Conservation (phyloP, 495 filamentous ascomycete species). For the Lophium mytilinum region DNA sequence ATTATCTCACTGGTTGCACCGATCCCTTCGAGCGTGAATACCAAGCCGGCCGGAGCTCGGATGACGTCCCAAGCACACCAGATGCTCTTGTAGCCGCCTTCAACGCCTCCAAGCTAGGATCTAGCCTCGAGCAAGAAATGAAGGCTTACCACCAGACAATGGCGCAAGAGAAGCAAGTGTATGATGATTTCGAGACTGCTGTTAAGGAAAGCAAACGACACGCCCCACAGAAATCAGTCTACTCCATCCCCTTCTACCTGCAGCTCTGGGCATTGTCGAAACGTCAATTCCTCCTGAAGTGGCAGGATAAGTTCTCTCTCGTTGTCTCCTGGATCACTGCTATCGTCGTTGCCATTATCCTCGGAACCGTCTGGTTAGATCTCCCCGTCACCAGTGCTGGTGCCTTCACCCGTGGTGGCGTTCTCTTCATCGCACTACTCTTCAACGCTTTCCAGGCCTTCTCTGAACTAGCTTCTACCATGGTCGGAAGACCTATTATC, state of each 20-base stretch:
- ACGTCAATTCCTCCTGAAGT: slow-evolving; percentile 74
- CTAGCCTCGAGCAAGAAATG: slow-evolving; percentile 58
- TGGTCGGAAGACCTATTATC: slow-evolving; percentile 65
- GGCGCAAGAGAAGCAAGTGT: slow-evolving; percentile 51
- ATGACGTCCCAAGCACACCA: slow-evolving; percentile 59
- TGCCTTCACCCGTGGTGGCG: slow-evolving; percentile 69
- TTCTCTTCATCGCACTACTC: slow-evolving; percentile 65
- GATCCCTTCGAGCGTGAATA: slow-evolving; percentile 77
- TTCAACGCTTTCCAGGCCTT: slow-evolving; percentile 80
- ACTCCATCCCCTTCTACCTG: slow-evolving; percentile 68
- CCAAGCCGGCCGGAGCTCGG: slow-evolving; percentile 49
- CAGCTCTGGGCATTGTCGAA: slow-evolving; percentile 79
- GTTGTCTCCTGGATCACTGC: slow-evolving; percentile 67
- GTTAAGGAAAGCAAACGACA: slow-evolving; percentile 69
- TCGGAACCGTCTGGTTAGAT: slow-evolving; percentile 72
- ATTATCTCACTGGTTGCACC: slow-evolving; percentile 79
- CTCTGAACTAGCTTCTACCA: slow-evolving; percentile 59
- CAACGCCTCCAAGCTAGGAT: slow-evolving; percentile 50
- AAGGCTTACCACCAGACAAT: slow-evolving; percentile 52
- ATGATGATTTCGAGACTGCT: slow-evolving; percentile 70
- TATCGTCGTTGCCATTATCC: slow-evolving; percentile 65
- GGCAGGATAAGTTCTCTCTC: slow-evolving; percentile 74
- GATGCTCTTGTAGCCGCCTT: slow-evolving; percentile 60
- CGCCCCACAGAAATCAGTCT: slow-evolving; percentile 62
- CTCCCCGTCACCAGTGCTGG: slow-evolving; percentile 56